Evolutionary conservation across 257 asterid species (phyloP), one percentile per base, ranked within the genome.

Genomic region (Ligustrum vulgare): DNA sequence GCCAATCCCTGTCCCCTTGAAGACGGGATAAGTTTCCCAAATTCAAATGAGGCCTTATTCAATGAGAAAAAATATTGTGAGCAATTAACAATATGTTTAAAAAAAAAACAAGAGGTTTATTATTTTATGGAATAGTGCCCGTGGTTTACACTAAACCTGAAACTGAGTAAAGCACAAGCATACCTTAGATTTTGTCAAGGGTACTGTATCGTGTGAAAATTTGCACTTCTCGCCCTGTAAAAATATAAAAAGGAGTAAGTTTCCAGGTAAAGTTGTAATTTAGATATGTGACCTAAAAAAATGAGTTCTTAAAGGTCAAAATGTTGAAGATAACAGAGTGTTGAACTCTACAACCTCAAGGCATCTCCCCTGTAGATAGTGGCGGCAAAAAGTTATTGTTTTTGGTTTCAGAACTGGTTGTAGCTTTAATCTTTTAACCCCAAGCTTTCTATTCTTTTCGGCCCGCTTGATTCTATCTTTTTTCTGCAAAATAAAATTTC

Each of bases 191-290:
- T 94, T 94, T 74, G 99, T 92, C 84, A 85, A 77, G 75, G 99
- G 99, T 72, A 84, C 82, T 51, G 89, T 82, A 87, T 94, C 99
- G 76, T 94, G 99, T 8, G 99, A 94, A 86, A 91, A 92, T 11
- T 89, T 94, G 91, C 99, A 94, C 65, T 91, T 89, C 72, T 87
- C 94, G 16, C 97, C 97, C 97, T 92, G 89, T 78, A 72, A 79
- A 77, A 82, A 79, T 60, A 75, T 81, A 69, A 65, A 77, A 70
- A 11, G 65, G 72, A 75, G 43, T 28, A 25, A 16, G 12, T 37
- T 37, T 75, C 45, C 28, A 65, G 69, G 73, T 22, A 9, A 56
- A 20, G 31, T 56, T 20, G 28, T 28, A 76, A 73, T 72, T 75
- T 70, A 78, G 72, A 69, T 49, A 66, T 65, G 73, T 77, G 8